Base-by-base conservation (phyloP, 805 yeast genomes). In the Candida palmyrensis region DNA sequence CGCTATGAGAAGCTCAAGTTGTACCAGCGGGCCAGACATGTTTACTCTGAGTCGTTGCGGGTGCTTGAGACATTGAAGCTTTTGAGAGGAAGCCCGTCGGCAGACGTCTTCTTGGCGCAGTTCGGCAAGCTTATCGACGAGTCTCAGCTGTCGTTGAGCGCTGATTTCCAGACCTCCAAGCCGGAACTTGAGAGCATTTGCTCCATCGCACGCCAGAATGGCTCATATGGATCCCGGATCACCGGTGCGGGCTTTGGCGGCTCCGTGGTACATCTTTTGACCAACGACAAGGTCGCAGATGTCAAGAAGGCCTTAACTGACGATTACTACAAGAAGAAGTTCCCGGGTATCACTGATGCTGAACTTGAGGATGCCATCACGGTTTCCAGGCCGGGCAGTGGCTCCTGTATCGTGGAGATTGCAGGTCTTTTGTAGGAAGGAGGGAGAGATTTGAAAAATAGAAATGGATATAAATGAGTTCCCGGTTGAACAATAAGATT, bases 211-310 rank as follows among this genome's bases (percentile, higher is more conserved):
- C 49, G 60, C 25, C 49, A 42, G 2, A 65, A 71, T 39, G 88
- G 87, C 3, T 63, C 84, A 1, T 64, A 55, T 38, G 88, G 88
- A 12, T 75, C 84, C 1, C 65, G 89, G 35, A 68, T 78, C n/a
- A 80, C 88, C 7, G 89, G 88, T 18, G 88, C 89, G 13, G 89
- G 89, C 3, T 81, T 78, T 70, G 88, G 88, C 21, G 88, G 88
- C 5, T 75, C 79, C 19, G 66, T 82, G 0, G 82, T 81, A n/a
- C 84, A 79, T 48, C 55, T 81, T 36, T 73, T 80, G 8, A 57
- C 71, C 3, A 57, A 59, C 4, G 64, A 65, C 38, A 66, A 61
- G 38, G 56, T 70, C 8, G 51, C 48, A 0, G 33, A 34, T 2
- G 60, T 77, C 18, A 52, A 55, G 7, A 36, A 41, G 2, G 77